These are phyloP conservation scores for Penicillium steckii DNA, from an alignment of 495 filamentous ascomycete genomes.

Conservation along the genomic window DNA sequence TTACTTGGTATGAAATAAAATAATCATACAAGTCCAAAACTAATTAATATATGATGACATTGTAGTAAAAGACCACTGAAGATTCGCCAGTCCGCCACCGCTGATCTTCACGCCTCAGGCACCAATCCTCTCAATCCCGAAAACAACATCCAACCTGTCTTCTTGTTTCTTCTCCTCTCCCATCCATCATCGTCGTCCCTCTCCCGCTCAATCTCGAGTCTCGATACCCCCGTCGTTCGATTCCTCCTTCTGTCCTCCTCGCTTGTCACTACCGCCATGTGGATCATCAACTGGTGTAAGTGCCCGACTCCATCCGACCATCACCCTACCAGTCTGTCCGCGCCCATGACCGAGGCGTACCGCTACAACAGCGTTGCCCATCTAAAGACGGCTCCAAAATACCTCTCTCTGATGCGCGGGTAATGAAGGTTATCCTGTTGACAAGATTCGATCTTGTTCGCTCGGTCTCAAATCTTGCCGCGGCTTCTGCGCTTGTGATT, in stretches of 20 bases:
- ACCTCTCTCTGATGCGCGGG: slow-evolving; percentile 1
- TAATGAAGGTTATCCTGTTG: not conserved
- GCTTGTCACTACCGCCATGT: slow-evolving; percentile 60
- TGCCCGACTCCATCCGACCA: slow-evolving; percentile 22
- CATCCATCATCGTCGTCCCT: slow-evolving; percentile 23
- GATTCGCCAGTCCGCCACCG: slow-evolving; percentile 14
- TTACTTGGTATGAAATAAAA: too few relatives aligned
- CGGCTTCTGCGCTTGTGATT: slow-evolving; percentile 18
- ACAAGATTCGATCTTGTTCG: not conserved
- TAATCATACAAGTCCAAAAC: too few relatives aligned
- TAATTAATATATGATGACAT: too few relatives aligned
- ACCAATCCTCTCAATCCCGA: slow-evolving; percentile 19
- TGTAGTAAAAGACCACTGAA: not conserved
- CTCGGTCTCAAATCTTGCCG: too few relatives aligned
- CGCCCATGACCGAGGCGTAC: not conserved
- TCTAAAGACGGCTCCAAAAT: not conserved
- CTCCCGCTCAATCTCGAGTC: slow-evolving; percentile 5
- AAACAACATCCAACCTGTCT: slow-evolving; percentile 39
- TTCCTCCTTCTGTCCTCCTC: slow-evolving; percentile 4
- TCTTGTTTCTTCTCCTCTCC: slow-evolving; percentile 24
- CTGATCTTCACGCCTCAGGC: slow-evolving; percentile 24
- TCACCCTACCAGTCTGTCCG: slow-evolving; percentile 6
- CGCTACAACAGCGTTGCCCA: not conserved
- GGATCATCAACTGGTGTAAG: slow-evolving; percentile 97
- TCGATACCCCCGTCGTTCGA: slow-evolving; percentile 7